Conservation (phyloP, 176 grass and related monocot species). For the Carex scoparia region DNA sequence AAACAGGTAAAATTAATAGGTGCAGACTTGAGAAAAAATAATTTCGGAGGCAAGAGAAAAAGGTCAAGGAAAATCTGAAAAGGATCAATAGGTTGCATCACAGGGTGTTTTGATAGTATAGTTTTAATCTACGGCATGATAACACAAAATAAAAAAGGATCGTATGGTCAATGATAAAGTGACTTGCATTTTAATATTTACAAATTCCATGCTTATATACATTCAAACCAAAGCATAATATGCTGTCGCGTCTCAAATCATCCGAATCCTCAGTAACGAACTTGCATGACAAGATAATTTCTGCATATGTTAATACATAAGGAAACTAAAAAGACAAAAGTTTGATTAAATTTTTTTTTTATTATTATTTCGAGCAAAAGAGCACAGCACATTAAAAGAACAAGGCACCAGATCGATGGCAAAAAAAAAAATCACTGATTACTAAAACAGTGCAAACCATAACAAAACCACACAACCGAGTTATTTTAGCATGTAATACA, state of each 20-base stretch:
- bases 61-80: too few relatives aligned
- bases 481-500: slow-evolving; percentile 14
- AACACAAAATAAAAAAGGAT: neutral
- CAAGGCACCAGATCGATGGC: neutral
- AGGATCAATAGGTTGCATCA: neutral
- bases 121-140: neutral
- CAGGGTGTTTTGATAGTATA: neutral
- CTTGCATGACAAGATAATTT: neutral
- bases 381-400: neutral
- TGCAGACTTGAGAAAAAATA: neutral
- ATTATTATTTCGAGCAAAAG: neutral
- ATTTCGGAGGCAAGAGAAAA: neutral
- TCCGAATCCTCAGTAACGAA: neutral
- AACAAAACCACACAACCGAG: slow-evolving; percentile 15
- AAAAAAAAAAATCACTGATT: neutral
- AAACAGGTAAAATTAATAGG: neutral
- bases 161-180: neutral
- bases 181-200: neutral
- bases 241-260: neutral
- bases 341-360: neutral
- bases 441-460: neutral
- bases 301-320: neutral
- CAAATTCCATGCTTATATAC: neutral
- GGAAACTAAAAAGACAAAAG: neutral
- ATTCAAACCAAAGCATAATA: neutral